Evolutionary conservation across 805 yeast genomes (phyloP).

Genomic region (Zygoascus ofunaensis): DNA sequence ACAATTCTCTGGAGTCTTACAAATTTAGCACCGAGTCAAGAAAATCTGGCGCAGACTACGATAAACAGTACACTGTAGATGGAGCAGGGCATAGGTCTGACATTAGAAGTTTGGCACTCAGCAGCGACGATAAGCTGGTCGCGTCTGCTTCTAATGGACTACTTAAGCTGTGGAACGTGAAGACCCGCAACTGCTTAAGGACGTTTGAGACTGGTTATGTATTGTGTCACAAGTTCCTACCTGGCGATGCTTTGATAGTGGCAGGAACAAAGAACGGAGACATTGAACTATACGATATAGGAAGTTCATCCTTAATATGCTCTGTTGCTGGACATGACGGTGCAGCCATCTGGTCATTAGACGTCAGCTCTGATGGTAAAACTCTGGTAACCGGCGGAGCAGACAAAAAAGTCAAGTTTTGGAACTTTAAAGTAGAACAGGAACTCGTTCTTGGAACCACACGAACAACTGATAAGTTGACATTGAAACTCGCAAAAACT

Average conservation of each 20-base stretch:
- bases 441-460: conserved; percentile 66
- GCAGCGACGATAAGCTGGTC: conserved; percentile 68
- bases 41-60: conserved; percentile 24
- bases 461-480: conserved; percentile 43
- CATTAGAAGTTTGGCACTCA: conserved; percentile 71
- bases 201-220: conserved; percentile 87
- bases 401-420: conserved; percentile 80
- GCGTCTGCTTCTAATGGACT: conserved; percentile 89
- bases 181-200: conserved; percentile 65
- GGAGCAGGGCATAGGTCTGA: conserved; percentile 85
- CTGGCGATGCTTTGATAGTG: conserved; percentile 83
- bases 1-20: conserved; percentile 69
- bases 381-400: conserved; percentile 86
- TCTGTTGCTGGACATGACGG: conserved; percentile 65
- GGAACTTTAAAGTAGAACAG: conserved; percentile 64
- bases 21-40: conserved; percentile 36
- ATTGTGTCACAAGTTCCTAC: conserved; percentile 67
- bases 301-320: conserved; percentile 67
- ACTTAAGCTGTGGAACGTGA: conserved; percentile 79
- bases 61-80: conserved; percentile 49
- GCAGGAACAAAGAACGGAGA: conserved; percentile 85
- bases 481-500: conserved; percentile 64
- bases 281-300: conserved; percentile 75
- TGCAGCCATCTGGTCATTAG: conserved; percentile 79
- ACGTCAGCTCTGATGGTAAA: conserved; percentile 77